These are phyloP conservation scores for Mycena venus DNA, from an alignment of 768 basidiomycete species.

Conservation along the genomic window DNA sequence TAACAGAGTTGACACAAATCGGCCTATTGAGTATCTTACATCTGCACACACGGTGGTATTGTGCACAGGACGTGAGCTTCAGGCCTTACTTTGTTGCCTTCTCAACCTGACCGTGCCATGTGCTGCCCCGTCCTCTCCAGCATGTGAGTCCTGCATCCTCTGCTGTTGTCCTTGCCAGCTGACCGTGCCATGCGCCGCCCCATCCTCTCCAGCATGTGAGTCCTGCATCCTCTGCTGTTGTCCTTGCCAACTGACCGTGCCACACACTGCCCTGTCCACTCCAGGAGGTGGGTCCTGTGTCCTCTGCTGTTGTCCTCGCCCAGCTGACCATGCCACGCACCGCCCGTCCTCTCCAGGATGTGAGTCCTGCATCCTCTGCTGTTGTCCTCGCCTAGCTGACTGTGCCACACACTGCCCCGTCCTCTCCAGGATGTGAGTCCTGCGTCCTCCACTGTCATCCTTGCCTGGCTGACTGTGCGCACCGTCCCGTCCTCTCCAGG, in stretches of 20 bases:
- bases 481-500: background rate
- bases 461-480: background rate
- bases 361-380: background rate
- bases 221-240: background rate
- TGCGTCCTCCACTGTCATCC: no score
- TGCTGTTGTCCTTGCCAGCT: no score
- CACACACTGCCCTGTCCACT: background rate
- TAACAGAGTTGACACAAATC: no score
- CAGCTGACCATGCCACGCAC: background rate
- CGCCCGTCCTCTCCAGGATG: background rate
- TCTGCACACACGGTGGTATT: no score
- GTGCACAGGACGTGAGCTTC: no score
- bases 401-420: background rate
- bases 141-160: background rate
- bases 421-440: background rate
- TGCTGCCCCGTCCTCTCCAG: background rate
- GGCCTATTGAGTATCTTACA: no score
- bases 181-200: background rate
- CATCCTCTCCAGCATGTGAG: background rate
- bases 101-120: background rate
- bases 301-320: background rate
- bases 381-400: background rate
- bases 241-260: background rate
- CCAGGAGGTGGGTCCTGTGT: background rate
- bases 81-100: no score